Base-by-base conservation (phyloP, 1,284 basidiomycete genomes). In the Leccinum angustisporum region DNA sequence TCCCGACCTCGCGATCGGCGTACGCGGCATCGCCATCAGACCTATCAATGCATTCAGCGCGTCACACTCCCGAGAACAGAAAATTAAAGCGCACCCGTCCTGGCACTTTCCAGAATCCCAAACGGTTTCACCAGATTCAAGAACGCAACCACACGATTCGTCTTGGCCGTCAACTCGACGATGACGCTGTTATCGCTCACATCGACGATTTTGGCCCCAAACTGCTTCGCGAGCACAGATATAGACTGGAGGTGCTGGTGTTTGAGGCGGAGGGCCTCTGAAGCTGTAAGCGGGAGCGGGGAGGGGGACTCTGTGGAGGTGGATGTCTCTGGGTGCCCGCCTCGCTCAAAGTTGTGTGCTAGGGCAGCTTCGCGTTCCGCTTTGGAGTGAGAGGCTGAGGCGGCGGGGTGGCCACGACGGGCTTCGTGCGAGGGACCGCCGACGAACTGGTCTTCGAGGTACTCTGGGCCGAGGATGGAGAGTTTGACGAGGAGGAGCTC, bases 391-490 rank as follows among this genome's bases (percentile, higher is more conserved):
- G 31, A 43, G 6, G 40, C 4, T 59, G 14, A 5, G n/a, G 8
- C 9, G 21, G 27, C 2, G 33, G 30, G 65, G 65, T 59, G 25
- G 55, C 67, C 55, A 55, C 77, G 81, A 52, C 82, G 85, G 18
- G 87, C 86, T 59, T 90, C 88, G 70, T 91, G 90, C 2, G 90
- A 89, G n/a, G 92, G 91, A 1, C 90, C 92, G 54, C 91, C 91
- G 31, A 80, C 77, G 61, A 95, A 87, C 73, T 94, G 95, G 66
- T 92, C 90, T 69, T 95, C 94, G 70, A 98, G 89, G 77, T 98
- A 98, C 75, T 99, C 97, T 14, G 97, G 95, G 2, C 97, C 97
- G 33, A 99, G 88, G 72, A 97, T 97, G 61, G 96, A 98, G 7
- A 99, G 86, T 72, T 97, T 97, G 74, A 90, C 91, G 62, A 97